Evolutionary conservation across 345 rosid species (phyloP), one percentile per base, ranked within the genome.

Genomic region (Euphorbia peplus): DNA sequence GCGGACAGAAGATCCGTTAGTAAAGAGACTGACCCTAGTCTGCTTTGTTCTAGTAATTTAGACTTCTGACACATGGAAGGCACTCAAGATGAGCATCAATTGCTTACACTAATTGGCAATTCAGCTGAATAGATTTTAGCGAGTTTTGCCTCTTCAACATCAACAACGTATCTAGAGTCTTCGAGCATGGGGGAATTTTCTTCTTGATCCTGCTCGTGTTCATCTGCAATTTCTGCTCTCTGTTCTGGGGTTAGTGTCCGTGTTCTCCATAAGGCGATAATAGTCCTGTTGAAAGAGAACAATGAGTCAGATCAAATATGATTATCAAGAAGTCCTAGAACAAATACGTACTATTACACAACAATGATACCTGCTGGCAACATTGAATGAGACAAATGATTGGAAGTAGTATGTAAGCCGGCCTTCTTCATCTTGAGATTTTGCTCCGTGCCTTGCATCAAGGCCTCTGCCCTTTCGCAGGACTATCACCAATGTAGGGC

Each of bases 261-360:
- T 7, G 89, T 73, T 80, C 88, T 87, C 99, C 96, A 89, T 79
- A 91, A 73, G 66, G 95, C 99, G 87, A 82, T 78, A 28, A 86
- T 88, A 63, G 88, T 93, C 84, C 99, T 93, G 80, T 72, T 61
- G 58, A 70, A 50, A 60, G 56, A 78, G 42, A 59, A 73, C 63
- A 19, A 37, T 56, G 21, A 39, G 58, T 56, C 68, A 46, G n/a
- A 32, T 68, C 30, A 73, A n/a, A 65, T 67, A 30, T 35, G 25
- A 35, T 64, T 2, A 15, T 66, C 47, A 29, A 26, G n/a, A 18
- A 35, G 67, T 28, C 29, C 35, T 13, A 8, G 14, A 13, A 16
- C 37, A 32, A 32, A 3, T 32, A 2, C 37, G 69, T 81, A 88
- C 8, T 19, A 62, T 44, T 26, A 58, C 7, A 48, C 59, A 37